Conservation (phyloP, 257 asterid genomes). For the Petrea volubilis region DNA sequence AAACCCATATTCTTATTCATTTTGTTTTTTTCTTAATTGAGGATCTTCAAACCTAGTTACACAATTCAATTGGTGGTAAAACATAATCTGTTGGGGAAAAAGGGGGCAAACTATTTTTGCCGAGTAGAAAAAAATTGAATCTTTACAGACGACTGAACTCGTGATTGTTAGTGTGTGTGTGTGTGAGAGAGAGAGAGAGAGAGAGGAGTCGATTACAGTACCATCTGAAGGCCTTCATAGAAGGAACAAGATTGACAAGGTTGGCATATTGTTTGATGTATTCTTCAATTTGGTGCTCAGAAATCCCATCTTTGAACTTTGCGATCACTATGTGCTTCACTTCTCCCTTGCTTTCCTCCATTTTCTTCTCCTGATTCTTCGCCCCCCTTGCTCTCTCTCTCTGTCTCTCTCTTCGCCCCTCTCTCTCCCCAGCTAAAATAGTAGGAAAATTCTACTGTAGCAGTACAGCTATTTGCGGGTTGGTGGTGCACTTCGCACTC, state of each 20-base stretch:
- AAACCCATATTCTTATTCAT: no score
- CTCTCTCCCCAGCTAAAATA: background rate
- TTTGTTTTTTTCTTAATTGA: background rate
- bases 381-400: background rate
- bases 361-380: background rate
- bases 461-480: background rate
- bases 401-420: background rate
- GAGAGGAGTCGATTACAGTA: background rate
- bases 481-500: background rate
- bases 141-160: background rate
- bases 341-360: constrained; percentile 49
- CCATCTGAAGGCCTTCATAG: constrained; percentile 79
- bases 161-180: background rate
- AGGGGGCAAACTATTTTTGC: background rate
- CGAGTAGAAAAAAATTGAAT: background rate
- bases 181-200: background rate
- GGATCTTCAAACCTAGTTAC: background rate
- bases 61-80: background rate
- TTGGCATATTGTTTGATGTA: constrained; percentile 66
- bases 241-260: constrained; percentile 66
- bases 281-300: constrained; percentile 54
- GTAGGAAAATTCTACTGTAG: background rate
- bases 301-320: constrained; percentile 66
- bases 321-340: constrained; percentile 78
- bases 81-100: background rate